Conservation (phyloP, 306 rosid species). For the Echinosophora koreensis region DNA sequence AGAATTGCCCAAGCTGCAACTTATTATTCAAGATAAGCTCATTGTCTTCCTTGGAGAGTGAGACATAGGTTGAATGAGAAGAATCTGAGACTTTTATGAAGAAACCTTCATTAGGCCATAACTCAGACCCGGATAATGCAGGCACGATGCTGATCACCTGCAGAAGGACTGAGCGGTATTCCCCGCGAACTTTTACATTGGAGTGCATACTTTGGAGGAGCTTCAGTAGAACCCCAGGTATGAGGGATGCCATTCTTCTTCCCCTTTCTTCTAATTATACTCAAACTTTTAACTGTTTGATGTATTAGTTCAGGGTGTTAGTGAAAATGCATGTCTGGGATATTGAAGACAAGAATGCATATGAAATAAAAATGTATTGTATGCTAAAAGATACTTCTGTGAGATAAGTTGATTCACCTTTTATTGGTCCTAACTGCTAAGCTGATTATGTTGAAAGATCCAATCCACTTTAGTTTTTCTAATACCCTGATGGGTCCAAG, state of each 20-base stretch:
- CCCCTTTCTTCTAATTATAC: slow-evolving; percentile 33
- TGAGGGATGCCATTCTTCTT: slow-evolving; percentile 80
- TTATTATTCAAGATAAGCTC: slow-evolving; percentile 86
- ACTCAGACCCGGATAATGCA: slow-evolving; percentile 81
- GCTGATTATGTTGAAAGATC: slow-evolving; percentile 1
- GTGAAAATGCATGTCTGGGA: slow-evolving; percentile 3
- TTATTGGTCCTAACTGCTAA: not conserved
- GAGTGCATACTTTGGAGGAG: slow-evolving; percentile 83
- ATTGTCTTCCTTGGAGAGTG: slow-evolving; percentile 79
- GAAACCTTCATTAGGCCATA: slow-evolving; percentile 92
- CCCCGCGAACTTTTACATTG: slow-evolving; percentile 77
- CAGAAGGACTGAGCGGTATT: slow-evolving; percentile 82
- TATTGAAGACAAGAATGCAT: not conserved
- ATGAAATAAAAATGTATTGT: slow-evolving; percentile 1
- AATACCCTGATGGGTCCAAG: not conserved
- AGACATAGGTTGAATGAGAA: slow-evolving; percentile 85
- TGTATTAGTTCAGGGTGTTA: slow-evolving; percentile 14
- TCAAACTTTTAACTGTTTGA: slow-evolving; percentile 29
- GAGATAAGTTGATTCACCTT: slow-evolving; percentile 1
- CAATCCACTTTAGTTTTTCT: not conserved
- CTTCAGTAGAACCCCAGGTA: slow-evolving; percentile 86
- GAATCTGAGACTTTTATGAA: slow-evolving; percentile 93
- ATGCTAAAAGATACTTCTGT: not conserved
- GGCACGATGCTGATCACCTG: slow-evolving; percentile 91
- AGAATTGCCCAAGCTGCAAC: slow-evolving; percentile 93